Evolutionary conservation across 2,329 filamentous ascomycete species (phyloP).

Genomic region (Claviceps fusiformis): DNA sequence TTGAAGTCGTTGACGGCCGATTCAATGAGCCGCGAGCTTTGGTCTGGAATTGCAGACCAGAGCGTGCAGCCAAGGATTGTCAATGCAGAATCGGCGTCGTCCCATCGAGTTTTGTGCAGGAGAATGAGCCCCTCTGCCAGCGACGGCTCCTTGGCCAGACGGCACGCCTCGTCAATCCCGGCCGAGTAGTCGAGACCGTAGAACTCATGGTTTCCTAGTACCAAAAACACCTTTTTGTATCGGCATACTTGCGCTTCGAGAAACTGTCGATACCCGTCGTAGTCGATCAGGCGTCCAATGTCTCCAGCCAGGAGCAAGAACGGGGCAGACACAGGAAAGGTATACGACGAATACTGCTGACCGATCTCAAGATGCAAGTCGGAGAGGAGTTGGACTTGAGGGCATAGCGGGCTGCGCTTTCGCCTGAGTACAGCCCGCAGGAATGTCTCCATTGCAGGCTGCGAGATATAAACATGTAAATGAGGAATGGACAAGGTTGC

Average conservation of each 20-base stretch:
- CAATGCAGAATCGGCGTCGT: constrained; percentile 26
- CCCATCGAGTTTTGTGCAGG: constrained; percentile 27
- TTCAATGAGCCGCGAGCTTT: constrained; percentile 22
- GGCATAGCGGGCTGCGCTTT: not conserved
- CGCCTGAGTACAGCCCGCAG: not conserved
- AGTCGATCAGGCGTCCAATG: constrained; percentile 34
- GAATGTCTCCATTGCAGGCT: constrained; percentile 1
- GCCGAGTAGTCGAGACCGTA: constrained; percentile 27
- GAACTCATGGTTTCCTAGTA: constrained; percentile 43
- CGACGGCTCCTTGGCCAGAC: constrained; percentile 23
- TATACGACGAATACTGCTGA: constrained; percentile 27
- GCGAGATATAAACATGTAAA: not conserved
- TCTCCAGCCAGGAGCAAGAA: constrained; percentile 35
- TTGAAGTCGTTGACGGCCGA: constrained; percentile 38
- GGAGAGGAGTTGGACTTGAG: constrained; percentile 24
- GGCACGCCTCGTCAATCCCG: constrained; percentile 23
- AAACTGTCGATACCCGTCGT: constrained; percentile 30
- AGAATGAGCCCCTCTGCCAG: constrained; percentile 27
- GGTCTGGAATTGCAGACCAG: constrained; percentile 35
- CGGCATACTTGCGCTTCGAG: constrained; percentile 25
- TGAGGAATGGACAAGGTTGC: too few relatives aligned
- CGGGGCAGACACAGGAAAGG: constrained; percentile 25
- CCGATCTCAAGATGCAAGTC: constrained; percentile 36
- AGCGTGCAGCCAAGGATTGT: constrained; percentile 44
- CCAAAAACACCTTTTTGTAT: constrained; percentile 30